Evolutionary conservation across 495 filamentous ascomycete genomes (phyloP), one percentile per base, ranked within the genome.

Genomic region (Wilcoxina mikolae): DNA sequence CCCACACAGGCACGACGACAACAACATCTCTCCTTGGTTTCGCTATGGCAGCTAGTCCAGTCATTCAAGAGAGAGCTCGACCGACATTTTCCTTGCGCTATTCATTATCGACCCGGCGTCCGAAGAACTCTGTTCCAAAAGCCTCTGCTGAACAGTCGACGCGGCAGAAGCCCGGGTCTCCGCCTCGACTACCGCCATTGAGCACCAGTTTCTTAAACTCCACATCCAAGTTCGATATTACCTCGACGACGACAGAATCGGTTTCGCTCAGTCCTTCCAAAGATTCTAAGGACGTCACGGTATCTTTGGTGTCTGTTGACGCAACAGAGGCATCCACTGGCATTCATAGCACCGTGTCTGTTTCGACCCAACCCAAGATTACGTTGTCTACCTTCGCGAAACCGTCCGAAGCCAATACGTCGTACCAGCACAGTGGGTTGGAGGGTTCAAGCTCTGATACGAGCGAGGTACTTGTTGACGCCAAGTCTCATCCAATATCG

Each of bases 301-400:
- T 46, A 1, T 46, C 43, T 17, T 24, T 20, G n/a, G 10, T 46
- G 11, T 24, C 23, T 24, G n/a, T 46, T 1, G 43, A 46, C 11
- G 43, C n/a, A 3, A 24, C n/a, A 24, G 43, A 17, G 11, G 43
- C n/a, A 18, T 17, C 22, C n/a, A 46, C n/a, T 17, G 43, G 43
- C 43, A 11, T 24, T 24, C n/a, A 46, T 46, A 11, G 43, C 1
- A 24, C 22, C 1, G 43, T 17, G 22, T 49, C 46, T 15, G 25
- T 15, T 15, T 25, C 49, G 23, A 52, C 10, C 12, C 60, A 60
- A 29, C 62, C 62, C 24, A 64, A 54, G 24, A 65, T 65, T 43
- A 65, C 57, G n/a, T 57, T 65, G 42, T 65, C 62, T 17, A 60
- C 61, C 11, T 65, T 65, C 59, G 43, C 59, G 20, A 56, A 61